phyloP scores from a whole-genome alignment of 176 grass and related monocot species.

The Microstegium vimineum region DNA sequence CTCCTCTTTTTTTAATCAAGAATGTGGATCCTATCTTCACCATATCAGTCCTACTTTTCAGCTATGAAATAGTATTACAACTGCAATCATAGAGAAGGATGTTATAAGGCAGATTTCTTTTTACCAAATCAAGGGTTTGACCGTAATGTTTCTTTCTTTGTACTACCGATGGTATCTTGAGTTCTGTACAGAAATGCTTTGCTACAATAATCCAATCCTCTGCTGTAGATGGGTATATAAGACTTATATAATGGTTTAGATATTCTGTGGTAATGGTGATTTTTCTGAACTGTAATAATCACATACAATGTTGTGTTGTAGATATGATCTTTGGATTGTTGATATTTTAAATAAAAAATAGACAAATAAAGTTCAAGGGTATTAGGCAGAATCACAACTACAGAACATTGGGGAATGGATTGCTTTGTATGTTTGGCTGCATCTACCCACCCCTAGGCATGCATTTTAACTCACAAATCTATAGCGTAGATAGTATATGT shows the following conservation, averaged over 20 bases:
- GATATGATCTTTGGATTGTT: background rate
- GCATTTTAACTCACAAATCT: background rate
- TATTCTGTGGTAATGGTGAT: background rate
- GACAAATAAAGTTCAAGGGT: background rate
- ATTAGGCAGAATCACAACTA: background rate
- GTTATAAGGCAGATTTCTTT: too few species aligned
- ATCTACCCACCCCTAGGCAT: too few species aligned
- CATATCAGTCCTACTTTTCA: too few species aligned
- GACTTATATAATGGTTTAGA: slow-evolving; percentile 15
- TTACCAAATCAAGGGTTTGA: too few species aligned
- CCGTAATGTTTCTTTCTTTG: background rate
- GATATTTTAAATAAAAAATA: too few species aligned
- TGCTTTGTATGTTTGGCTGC: background rate
- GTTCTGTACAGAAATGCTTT: background rate
- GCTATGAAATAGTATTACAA: too few species aligned
- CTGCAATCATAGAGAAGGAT: too few species aligned
- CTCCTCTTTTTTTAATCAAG: too few species aligned
- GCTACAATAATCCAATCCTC: background rate
- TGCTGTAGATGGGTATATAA: background rate
- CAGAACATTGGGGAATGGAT: background rate
- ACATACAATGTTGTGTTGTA: background rate
- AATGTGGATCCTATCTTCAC: too few species aligned
- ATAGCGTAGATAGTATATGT: background rate
- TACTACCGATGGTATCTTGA: background rate
- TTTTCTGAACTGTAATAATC: background rate